A percentile compares a stretch with the other conserved stretches of the same genome.
phyloP scores from a whole-genome alignment of 2,329 filamentous ascomycete genomes.

The Huntiella moniliformis region DNA sequence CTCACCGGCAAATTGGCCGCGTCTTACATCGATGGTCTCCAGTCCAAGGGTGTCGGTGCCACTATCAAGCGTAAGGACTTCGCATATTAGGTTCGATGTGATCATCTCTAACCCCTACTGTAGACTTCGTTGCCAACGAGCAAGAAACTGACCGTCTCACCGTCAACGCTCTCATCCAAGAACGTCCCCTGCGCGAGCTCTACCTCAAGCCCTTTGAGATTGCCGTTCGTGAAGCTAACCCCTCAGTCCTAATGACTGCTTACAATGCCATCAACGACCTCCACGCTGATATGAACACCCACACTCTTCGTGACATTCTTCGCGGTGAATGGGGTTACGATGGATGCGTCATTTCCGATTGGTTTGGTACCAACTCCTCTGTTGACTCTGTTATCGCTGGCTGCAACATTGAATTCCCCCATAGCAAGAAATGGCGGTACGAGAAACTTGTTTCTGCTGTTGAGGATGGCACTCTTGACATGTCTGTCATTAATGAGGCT shows the following conservation, averaged over 20 bases:
- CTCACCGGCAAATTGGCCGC: slow-evolving; percentile 57
- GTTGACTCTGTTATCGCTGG: slow-evolving; percentile 35
- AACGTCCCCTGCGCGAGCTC: slow-evolving; percentile 47
- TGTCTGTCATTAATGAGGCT: slow-evolving; percentile 34
- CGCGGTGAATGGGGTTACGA: slow-evolving; percentile 45
- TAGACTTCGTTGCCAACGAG: slow-evolving; percentile 53
- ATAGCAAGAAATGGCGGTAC: slow-evolving; percentile 34
- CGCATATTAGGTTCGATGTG: neutral
- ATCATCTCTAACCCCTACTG: neutral
- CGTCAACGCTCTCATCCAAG: slow-evolving; percentile 43
- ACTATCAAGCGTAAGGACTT: slow-evolving; percentile 50
- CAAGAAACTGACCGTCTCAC: slow-evolving; percentile 50
- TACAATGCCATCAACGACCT: slow-evolving; percentile 50
- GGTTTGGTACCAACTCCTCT: slow-evolving; percentile 38
- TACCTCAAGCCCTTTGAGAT: slow-evolving; percentile 63
- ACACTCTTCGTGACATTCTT: slow-evolving; percentile 36
- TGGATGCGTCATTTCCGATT: slow-evolving; percentile 40
- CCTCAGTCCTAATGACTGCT: slow-evolving; percentile 51
- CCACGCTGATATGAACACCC: slow-evolving; percentile 37
- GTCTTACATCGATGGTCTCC: slow-evolving; percentile 52
- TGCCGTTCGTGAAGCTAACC: slow-evolving; percentile 47
- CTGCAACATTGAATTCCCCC: slow-evolving; percentile 40
- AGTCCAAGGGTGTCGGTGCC: slow-evolving; percentile 54
- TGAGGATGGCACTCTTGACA: slow-evolving; percentile 27
- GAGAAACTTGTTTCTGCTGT: slow-evolving; percentile 37